phyloP scores from a whole-genome alignment of 768 basidiomycete genomes.

The Podaxis sp. region DNA sequence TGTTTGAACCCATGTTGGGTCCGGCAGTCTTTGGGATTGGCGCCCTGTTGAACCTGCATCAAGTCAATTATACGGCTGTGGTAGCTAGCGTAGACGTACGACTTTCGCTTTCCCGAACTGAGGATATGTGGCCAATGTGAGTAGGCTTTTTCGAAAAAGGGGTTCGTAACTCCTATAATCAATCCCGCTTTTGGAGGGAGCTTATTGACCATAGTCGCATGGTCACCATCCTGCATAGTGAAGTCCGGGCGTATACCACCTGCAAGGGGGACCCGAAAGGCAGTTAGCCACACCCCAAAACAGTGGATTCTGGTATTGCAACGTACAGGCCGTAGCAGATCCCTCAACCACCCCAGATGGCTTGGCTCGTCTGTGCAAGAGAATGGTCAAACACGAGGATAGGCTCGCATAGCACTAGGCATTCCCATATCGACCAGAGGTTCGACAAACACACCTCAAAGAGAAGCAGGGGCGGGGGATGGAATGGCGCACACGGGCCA shows the following conservation, averaged over 20 bases:
- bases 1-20: constrained; percentile 25
- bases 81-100: constrained; percentile 34
- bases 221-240: constrained; percentile 94
- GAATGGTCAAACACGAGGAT: constrained; percentile 80
- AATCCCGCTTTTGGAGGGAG: constrained; percentile 77
- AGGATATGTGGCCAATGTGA: constrained; percentile 85
- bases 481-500: constrained; percentile 61
- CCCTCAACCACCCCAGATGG: constrained; percentile 89
- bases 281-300: background rate
- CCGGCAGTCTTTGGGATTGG: background rate
- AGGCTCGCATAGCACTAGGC: constrained; percentile 87
- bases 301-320: background rate
- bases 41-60: background rate
- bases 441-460: constrained; percentile 67
- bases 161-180: constrained; percentile 85
- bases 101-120: constrained; percentile 55
- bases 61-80: background rate
- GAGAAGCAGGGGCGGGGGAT: constrained; percentile 55
- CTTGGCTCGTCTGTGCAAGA: constrained; percentile 81
- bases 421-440: constrained; percentile 92
- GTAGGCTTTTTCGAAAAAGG: constrained; percentile 78
- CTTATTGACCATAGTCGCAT: constrained; percentile 71
- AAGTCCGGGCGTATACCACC: constrained; percentile 92
- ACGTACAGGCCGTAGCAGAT: constrained; percentile 56
- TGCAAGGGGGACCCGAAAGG: constrained; percentile 72